A percentile compares a stretch with the other conserved stretches of the same genome.
Evolutionary conservation across 1,139 yeast species (phyloP).

Genomic region (Geotrichum cucujoidarum): DNA sequence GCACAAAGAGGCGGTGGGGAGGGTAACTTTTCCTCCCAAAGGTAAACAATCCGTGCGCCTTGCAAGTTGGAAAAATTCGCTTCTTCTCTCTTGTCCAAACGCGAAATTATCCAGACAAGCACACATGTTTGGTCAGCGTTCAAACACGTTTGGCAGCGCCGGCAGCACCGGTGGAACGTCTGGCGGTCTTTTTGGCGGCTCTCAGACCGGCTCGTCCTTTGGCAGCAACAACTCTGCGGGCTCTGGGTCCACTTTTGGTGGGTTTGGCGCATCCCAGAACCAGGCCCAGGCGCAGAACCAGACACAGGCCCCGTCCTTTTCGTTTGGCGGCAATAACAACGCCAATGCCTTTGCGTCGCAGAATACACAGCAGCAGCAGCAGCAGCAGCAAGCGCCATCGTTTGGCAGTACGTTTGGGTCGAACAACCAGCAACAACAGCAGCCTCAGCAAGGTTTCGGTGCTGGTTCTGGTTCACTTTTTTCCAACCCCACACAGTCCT

Average conservation of each 20-base stretch:
- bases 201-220: not conserved
- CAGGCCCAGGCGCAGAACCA: not conserved
- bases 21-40: not conserved
- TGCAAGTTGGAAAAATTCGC: too few species aligned
- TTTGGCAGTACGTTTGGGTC: not conserved
- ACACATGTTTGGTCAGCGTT: not conserved
- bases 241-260: not conserved
- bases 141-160: not conserved
- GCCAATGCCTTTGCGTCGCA: not conserved
- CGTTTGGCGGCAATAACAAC: not conserved
- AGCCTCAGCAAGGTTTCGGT: not conserved
- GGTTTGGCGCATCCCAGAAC: not conserved
- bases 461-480: not conserved
- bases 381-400: too few species aligned
- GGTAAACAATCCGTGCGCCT: too few species aligned
- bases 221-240: not conserved
- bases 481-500: constrained; percentile 2
- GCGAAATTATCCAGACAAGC: too few species aligned
- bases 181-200: not conserved
- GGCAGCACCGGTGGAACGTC: not conserved
- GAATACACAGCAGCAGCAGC: not conserved
- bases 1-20: not conserved
- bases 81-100: too few species aligned
- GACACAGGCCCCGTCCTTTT: not conserved
- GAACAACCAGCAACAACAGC: not conserved